phyloP scores from a whole-genome alignment of 176 grass and related monocot species.

The Musa beccarii region DNA sequence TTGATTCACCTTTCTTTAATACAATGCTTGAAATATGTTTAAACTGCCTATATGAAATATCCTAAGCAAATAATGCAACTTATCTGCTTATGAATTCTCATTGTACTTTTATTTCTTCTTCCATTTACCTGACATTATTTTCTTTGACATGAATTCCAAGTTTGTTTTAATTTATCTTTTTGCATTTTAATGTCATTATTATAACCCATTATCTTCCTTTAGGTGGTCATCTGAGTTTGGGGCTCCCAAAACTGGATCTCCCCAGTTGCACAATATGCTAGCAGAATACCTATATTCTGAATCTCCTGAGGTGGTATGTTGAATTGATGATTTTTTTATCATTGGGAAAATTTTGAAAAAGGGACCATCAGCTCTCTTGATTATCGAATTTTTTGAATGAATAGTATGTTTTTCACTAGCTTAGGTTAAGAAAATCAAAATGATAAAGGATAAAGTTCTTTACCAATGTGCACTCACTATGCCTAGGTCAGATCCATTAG shows the following conservation, averaged over 20 bases:
- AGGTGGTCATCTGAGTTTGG: slow-evolving; percentile 93
- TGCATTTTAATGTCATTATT: slow-evolving; percentile 14
- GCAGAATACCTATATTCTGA: slow-evolving; percentile 88
- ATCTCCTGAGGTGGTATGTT: slow-evolving; percentile 87
- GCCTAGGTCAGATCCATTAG: background rate
- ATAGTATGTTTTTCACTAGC: background rate
- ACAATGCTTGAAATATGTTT: too few species aligned
- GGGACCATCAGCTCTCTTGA: background rate
- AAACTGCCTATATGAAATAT: too few species aligned
- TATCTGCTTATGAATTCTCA: too few species aligned
- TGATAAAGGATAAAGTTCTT: too few species aligned
- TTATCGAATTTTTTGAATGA: background rate
- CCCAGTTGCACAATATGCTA: slow-evolving; percentile 83
- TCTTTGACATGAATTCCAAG: too few species aligned
- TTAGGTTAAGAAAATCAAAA: background rate
- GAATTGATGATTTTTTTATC: slow-evolving; percentile 6
- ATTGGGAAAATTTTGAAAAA: background rate
- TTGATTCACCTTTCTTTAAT: too few species aligned
- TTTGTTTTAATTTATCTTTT: too few species aligned
- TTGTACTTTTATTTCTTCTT: too few species aligned
- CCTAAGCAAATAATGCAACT: too few species aligned
- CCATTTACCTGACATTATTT: too few species aligned
- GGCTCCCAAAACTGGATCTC: slow-evolving; percentile 63
- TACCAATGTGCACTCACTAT: background rate
- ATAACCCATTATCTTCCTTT: slow-evolving; percentile 12